These are phyloP conservation scores for Lumnitzera littorea DNA, from an alignment of 345 rosid genomes.

Conservation along the genomic window DNA sequence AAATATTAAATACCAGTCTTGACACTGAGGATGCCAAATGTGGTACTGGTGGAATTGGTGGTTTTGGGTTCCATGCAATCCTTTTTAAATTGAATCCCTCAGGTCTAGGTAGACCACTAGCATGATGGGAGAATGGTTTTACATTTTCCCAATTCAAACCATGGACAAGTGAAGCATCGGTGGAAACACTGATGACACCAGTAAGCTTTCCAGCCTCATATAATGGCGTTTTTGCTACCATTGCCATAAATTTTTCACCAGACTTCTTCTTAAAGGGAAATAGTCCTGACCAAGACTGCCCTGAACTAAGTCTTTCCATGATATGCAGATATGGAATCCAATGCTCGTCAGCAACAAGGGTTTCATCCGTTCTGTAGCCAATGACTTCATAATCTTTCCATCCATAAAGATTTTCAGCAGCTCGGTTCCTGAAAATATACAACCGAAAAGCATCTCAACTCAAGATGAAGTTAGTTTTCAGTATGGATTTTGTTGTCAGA, in stretches of 20 bases:
- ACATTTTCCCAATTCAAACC: conserved; percentile 25
- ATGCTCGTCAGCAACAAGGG: conserved; percentile 59
- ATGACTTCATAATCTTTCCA: conserved; percentile 70
- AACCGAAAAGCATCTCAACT: background rate
- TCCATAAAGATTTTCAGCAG: conserved; percentile 73
- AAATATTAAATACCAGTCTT: conserved; percentile 57
- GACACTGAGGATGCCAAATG: conserved; percentile 67
- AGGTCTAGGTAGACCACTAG: conserved; percentile 16
- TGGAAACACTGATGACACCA: conserved; percentile 68
- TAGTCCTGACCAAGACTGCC: conserved; percentile 79
- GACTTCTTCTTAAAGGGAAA: conserved; percentile 69
- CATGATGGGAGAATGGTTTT: conserved; percentile 20
- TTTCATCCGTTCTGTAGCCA: conserved; percentile 40
- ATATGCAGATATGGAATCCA: conserved; percentile 28
- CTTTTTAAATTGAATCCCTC: conserved; percentile 33
- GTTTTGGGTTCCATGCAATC: conserved; percentile 54
- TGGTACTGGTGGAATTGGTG: conserved; percentile 38
- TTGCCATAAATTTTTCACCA: conserved; percentile 62
- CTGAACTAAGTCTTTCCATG: conserved; percentile 34
- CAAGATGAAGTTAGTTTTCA: background rate
- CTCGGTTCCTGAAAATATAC: conserved; percentile 49
- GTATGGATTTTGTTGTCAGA: too few relatives aligned
- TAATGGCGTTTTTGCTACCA: conserved; percentile 58
- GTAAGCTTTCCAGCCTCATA: conserved; percentile 57
- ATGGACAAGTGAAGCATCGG: conserved; percentile 55